Evolutionary conservation across 2,329 filamentous ascomycete species (phyloP).

Genomic region (Pseudogymnoascus sp.): DNA sequence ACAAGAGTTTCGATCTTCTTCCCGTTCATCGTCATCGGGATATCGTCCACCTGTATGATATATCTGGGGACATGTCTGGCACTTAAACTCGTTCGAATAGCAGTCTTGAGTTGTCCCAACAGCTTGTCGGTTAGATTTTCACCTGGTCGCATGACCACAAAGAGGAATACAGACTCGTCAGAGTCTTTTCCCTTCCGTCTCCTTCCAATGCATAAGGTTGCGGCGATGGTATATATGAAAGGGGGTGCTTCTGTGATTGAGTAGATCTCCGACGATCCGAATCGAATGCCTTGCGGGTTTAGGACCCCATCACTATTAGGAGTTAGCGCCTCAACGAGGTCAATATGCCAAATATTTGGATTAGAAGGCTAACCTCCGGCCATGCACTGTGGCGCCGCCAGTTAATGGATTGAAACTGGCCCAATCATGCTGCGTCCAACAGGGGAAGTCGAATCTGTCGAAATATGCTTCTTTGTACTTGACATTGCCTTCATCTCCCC

Average conservation of each 20-base stretch:
- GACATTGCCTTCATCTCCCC: conserved; percentile 33
- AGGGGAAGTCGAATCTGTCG: conserved; percentile 32
- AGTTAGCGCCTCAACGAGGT: conserved; percentile 15
- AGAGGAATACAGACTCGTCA: conserved; percentile 22
- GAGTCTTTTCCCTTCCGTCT: conserved; percentile 14
- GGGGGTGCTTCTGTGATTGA: conserved; percentile 36
- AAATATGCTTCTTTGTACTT: conserved; percentile 40
- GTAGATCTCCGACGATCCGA: conserved; percentile 10
- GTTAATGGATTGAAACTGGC: conserved; percentile 35
- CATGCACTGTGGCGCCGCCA: conserved; percentile 35
- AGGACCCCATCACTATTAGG: conserved; percentile 8
- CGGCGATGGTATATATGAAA: conserved; percentile 26
- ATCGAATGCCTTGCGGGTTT: conserved; percentile 7
- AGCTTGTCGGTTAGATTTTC: conserved; percentile 18
- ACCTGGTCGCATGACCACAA: conserved; percentile 18
- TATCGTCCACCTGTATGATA: background rate
- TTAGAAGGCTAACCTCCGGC: conserved; percentile 22
- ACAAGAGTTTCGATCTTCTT: conserved; percentile 12
- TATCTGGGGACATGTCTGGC: conserved; percentile 4
- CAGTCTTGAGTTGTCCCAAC: conserved; percentile 23
- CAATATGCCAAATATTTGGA: background rate
- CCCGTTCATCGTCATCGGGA: conserved; percentile 7
- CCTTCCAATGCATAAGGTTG: conserved; percentile 20
- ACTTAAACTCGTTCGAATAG: conserved; percentile 12
- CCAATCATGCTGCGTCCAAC: conserved; percentile 41